These are phyloP conservation scores for Penicillium crystallinum DNA, from an alignment of 495 filamentous ascomycete genomes.

Conservation along the genomic window DNA sequence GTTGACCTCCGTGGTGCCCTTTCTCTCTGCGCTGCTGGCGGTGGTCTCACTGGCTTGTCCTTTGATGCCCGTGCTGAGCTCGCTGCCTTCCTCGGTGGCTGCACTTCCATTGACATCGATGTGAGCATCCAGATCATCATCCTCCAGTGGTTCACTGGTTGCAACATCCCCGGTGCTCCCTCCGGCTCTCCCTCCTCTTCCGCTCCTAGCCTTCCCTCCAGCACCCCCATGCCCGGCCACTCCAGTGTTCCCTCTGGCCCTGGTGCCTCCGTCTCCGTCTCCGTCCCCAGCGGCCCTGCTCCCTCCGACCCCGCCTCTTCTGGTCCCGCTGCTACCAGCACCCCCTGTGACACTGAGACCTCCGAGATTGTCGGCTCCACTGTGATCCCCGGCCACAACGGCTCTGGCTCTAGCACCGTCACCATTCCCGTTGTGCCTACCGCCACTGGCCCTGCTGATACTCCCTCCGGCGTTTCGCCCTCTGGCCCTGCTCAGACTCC, in stretches of 20 bases:
- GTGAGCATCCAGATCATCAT: conserved; percentile 36
- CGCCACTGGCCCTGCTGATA: conserved; percentile 5
- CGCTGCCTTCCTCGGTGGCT: conserved; percentile 38
- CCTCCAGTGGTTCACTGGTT: conserved; percentile 39
- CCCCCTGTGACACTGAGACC: conserved; percentile 19
- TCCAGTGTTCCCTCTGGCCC: conserved; percentile 6
- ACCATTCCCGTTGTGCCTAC: conserved; percentile 4
- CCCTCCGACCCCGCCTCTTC: conserved; percentile 3
- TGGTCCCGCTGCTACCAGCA: conserved; percentile 2
- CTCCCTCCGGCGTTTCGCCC: conserved; percentile 8
- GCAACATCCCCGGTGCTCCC: conserved; percentile 26
- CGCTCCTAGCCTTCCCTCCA: conserved; percentile 20
- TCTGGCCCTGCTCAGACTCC: conserved; percentile 10
- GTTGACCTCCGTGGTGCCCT: conserved; percentile 34
- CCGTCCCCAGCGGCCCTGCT: neutral
- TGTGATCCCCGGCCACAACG: conserved; percentile 8
- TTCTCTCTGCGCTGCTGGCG: conserved; percentile 29
- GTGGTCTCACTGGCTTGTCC: conserved; percentile 32
- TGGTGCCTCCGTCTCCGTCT: conserved; percentile 2
- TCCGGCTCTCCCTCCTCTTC: conserved; percentile 14
- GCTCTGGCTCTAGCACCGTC: conserved; percentile 1
- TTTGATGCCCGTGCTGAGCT: conserved; percentile 36
- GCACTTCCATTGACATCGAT: conserved; percentile 22
- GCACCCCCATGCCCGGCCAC: conserved; percentile 6
- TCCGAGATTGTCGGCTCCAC: conserved; percentile 9